A percentile compares a stretch with the other conserved stretches of the same genome.
Evolutionary conservation across 768 basidiomycete species (phyloP).

Genomic region (Daedaleopsis sinensis): DNA sequence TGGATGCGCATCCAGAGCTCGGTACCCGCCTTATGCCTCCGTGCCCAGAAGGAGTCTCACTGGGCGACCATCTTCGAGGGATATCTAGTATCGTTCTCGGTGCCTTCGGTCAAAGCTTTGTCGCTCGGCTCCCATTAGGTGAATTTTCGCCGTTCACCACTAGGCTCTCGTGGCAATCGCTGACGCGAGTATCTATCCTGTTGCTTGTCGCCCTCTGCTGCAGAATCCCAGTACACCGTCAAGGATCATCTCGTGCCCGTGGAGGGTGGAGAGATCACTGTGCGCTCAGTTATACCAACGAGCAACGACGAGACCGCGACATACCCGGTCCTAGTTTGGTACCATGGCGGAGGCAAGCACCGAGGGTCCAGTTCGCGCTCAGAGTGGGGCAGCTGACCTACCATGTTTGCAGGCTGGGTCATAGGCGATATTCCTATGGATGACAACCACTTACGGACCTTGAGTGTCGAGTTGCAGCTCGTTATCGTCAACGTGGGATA

Average conservation of each 20-base stretch:
- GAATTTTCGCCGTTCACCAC: no score
- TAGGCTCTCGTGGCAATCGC: neutral
- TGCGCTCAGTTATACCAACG: slow-evolving; percentile 1
- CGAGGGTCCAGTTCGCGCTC: neutral
- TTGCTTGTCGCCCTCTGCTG: no score
- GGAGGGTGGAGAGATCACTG: slow-evolving; percentile 11
- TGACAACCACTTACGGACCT: slow-evolving; percentile 21
- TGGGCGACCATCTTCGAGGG: neutral
- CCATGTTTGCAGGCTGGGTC: slow-evolving; percentile 5
- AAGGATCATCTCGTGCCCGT: neutral
- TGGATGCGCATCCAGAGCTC: neutral
- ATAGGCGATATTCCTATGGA: slow-evolving; percentile 15
- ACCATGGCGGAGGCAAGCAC: slow-evolving; percentile 18
- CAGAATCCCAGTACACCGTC: slow-evolving; percentile 1
- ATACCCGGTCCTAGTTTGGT: slow-evolving; percentile 13
- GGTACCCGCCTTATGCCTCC: neutral
- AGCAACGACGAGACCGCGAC: neutral
- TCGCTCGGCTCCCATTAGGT: neutral
- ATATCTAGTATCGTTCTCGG: neutral
- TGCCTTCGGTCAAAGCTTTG: neutral
- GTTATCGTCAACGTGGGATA: slow-evolving; percentile 25
- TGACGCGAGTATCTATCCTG: neutral
- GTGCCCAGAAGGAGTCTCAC: neutral
- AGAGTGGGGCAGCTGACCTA: neutral
- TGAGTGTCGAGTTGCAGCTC: slow-evolving; percentile 22